Percentiles rank a stretch among this genome's conserved stretches.
Evolutionary conservation across 164 flowering plant genomes (phyloP).

Genomic region (Vitis rupestris): DNA sequence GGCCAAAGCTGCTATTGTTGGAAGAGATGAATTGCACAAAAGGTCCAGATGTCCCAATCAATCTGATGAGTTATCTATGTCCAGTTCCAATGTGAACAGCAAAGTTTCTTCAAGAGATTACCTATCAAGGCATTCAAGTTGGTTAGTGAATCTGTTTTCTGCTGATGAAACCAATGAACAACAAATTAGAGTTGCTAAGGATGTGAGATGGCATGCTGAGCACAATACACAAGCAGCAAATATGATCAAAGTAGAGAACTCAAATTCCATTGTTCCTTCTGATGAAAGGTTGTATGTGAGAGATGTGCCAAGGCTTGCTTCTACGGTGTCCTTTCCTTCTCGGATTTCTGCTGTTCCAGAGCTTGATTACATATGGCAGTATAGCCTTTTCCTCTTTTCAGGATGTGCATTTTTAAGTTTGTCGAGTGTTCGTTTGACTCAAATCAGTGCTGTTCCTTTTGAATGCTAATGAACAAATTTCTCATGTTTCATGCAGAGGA

Average conservation of each 20-base stretch:
- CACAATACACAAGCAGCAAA: conserved; percentile 16
- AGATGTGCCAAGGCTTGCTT: conserved; percentile 2
- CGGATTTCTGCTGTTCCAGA: conserved; percentile 44
- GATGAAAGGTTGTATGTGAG: conserved; percentile 20
- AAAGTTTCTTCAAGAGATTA: conserved; percentile 18
- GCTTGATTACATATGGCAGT: conserved; percentile 63
- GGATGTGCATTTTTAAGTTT: not conserved
- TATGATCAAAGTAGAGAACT: conserved; percentile 5
- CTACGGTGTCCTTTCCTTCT: not conserved
- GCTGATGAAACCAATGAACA: conserved; percentile 12
- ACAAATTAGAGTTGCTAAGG: not conserved
- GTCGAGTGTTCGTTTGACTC: not conserved
- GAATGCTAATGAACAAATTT: not conserved
- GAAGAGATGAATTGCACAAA: conserved; percentile 24
- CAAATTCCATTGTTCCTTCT: conserved; percentile 7
- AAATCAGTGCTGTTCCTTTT: not conserved
- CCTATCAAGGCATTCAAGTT: not conserved
- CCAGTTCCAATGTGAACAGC: conserved; percentile 19
- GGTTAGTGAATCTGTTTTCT: not conserved
- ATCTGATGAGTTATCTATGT: conserved; percentile 26
- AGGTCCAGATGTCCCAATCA: conserved; percentile 30
- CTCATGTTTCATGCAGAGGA: conserved; percentile 46
- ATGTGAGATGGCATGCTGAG: conserved; percentile 14
- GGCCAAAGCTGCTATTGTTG: conserved; percentile 32
- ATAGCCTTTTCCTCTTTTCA: conserved; percentile 23